Conservation (phyloP, 73 alveolate genomes). For the Paramecium sonneborni region DNA sequence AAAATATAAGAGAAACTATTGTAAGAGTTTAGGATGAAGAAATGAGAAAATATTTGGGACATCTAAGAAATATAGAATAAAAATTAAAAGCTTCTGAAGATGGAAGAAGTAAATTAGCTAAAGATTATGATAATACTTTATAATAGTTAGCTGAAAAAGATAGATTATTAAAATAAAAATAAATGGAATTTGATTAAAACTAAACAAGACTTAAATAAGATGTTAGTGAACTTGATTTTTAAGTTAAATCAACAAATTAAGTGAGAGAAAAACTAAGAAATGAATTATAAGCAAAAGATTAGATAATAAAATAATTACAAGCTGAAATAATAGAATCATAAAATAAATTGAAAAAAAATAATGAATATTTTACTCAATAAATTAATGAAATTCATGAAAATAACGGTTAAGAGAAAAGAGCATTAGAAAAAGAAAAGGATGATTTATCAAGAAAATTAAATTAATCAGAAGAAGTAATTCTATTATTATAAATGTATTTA, state of each 20-base stretch:
- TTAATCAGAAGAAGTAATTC: constrained; percentile 1
- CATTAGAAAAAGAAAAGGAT: background rate
- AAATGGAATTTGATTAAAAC: constrained; percentile 37
- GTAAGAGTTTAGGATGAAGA: constrained; percentile 50
- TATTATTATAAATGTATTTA: background rate
- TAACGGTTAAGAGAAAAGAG: background rate
- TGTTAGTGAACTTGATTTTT: constrained; percentile 6
- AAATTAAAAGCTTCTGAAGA: constrained; percentile 53
- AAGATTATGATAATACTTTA: background rate
- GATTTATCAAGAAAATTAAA: background rate
- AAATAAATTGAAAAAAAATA: background rate
- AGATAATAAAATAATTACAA: background rate
- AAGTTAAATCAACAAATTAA: background rate
- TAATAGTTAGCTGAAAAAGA: background rate
- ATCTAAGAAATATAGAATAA: constrained; percentile 32
- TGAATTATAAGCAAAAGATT: constrained; percentile 37
- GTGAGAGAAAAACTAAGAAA: constrained; percentile 49
- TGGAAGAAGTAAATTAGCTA: background rate
- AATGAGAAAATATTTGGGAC: constrained; percentile 55
- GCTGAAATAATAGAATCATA: background rate
- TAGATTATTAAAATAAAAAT: background rate
- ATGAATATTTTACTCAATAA: background rate
- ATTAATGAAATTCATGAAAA: background rate
- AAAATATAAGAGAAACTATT: constrained; percentile 43
- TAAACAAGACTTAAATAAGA: constrained; percentile 4